These are phyloP conservation scores for Pythium utonaiense DNA, from an alignment of 352 stramenopile species.

Conservation along the genomic window DNA sequence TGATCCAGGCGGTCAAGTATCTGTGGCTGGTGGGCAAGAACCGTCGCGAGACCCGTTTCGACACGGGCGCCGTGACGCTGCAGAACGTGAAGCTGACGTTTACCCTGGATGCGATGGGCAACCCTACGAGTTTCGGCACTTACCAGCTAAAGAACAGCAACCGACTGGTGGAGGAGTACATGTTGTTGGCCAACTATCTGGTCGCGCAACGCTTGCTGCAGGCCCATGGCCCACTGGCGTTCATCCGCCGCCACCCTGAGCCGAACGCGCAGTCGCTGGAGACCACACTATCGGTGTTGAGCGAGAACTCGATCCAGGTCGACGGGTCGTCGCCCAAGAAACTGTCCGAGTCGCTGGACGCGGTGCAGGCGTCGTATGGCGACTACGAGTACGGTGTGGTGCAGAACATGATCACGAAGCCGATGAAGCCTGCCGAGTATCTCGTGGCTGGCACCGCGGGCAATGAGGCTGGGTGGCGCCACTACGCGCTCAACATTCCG, in stretches of 20 bases:
- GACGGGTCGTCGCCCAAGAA: constrained; percentile 79
- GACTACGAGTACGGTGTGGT: constrained; percentile 82
- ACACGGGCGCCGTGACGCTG: constrained; percentile 91
- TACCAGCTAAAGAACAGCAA: constrained; percentile 96
- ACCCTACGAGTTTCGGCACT: constrained; percentile 81
- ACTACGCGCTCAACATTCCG: constrained; percentile 97
- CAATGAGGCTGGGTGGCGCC: constrained; percentile 77
- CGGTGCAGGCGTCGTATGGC: constrained; percentile 68
- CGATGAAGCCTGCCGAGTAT: constrained; percentile 95
- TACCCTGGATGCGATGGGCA: constrained; percentile 88
- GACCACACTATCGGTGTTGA: constrained; percentile 36
- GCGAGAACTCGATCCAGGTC: constrained; percentile 65
- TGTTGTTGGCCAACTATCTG: constrained; percentile 98
- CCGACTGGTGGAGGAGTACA: constrained; percentile 96
- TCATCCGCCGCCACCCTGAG: constrained; percentile 88
- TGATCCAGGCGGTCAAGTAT: constrained; percentile 67
- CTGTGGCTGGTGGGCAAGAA: constrained; percentile 62
- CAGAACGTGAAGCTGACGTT: constrained; percentile 94
- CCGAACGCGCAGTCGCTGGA: constrained; percentile 59
- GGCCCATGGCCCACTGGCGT: constrained; percentile 76
- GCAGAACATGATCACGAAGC: constrained; percentile 92
- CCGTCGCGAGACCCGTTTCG: constrained; percentile 81
- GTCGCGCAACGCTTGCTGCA: constrained; percentile 95
- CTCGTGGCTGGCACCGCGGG: constrained; percentile 76
- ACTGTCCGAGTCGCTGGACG: constrained; percentile 84